Evolutionary conservation across 768 basidiomycete genomes (phyloP).

Genomic region (Cystofilobasidium ferigula): DNA sequence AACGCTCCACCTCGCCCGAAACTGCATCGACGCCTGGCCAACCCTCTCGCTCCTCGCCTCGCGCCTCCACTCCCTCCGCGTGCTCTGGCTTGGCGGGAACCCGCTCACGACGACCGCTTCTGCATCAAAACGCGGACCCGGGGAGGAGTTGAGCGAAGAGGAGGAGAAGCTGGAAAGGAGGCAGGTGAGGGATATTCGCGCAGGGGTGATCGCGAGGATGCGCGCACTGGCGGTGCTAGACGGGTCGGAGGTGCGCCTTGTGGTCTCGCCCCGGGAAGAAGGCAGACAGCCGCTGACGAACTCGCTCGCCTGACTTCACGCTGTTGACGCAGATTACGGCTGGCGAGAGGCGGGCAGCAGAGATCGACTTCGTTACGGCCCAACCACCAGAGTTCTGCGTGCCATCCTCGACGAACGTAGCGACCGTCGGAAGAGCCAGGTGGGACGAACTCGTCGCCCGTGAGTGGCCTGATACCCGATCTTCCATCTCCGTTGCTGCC

Average conservation of each 20-base stretch:
- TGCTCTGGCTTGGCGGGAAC: slow-evolving; percentile 15
- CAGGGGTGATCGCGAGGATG: slow-evolving; percentile 13
- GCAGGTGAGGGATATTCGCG: not conserved
- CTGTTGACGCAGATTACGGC: slow-evolving; percentile 47
- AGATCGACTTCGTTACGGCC: slow-evolving; percentile 64
- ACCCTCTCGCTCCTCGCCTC: slow-evolving; percentile 7
- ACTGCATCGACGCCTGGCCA: slow-evolving; percentile 9
- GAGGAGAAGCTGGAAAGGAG: not conserved
- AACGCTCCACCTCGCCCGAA: slow-evolving; percentile 9
- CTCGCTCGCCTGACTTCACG: not conserved
- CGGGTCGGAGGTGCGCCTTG: slow-evolving; percentile 15
- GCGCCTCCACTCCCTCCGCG: not conserved
- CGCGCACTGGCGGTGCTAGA: slow-evolving; percentile 10
- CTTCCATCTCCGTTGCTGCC: not conserved
- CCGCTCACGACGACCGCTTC: not conserved
- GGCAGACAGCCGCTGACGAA: too few species aligned
- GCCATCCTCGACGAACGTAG: not conserved
- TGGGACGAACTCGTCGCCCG: slow-evolving; percentile 15
- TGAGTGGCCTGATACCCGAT: not conserved
- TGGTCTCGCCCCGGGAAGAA: too few species aligned
- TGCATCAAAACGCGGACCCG: not conserved
- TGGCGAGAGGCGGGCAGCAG: slow-evolving; percentile 65
- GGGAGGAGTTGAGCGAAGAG: too few species aligned
- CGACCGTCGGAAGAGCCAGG: slow-evolving; percentile 1
- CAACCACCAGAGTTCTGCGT: slow-evolving; percentile 31